Evolutionary conservation across 176 grass and related monocot genomes (phyloP).

Genomic region (Hsuehochloa calcarea): DNA sequence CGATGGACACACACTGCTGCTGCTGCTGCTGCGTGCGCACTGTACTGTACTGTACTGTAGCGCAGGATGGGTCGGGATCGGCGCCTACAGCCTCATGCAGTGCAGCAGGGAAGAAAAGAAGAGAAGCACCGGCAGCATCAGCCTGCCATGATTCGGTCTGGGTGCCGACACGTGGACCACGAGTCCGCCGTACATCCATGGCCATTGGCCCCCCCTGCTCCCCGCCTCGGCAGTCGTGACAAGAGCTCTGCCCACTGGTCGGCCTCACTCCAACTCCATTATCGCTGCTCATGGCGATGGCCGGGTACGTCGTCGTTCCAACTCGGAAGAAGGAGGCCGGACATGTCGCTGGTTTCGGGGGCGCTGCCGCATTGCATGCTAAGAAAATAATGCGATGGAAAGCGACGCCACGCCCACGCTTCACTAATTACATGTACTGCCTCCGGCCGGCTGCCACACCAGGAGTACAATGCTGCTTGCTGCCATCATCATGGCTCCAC

Average conservation of each 20-base stretch:
- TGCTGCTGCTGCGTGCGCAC: background rate
- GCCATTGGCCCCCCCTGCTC: background rate
- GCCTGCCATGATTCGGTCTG: constrained; percentile 19
- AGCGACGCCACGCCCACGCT: constrained; percentile 37
- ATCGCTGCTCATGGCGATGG: background rate
- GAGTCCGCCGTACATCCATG: background rate
- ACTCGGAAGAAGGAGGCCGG: background rate
- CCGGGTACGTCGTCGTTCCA: background rate
- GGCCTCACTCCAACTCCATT: background rate
- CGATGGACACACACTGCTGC: background rate
- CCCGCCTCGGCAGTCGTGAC: background rate
- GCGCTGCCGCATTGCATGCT: background rate
- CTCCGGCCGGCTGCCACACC: background rate
- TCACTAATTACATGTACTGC: background rate
- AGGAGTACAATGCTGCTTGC: background rate
- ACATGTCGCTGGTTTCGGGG: constrained; percentile 39
- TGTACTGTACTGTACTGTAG: background rate
- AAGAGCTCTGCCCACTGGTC: background rate
- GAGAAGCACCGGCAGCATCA: background rate
- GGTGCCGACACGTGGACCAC: background rate
- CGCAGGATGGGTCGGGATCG: constrained; percentile 26
- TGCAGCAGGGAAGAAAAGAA: background rate
- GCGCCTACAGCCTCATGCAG: constrained; percentile 37
- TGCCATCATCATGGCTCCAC: background rate
- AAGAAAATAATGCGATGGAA: background rate